Evolutionary conservation across 768 basidiomycete genomes (phyloP).

Genomic region (Terana coerulea): DNA sequence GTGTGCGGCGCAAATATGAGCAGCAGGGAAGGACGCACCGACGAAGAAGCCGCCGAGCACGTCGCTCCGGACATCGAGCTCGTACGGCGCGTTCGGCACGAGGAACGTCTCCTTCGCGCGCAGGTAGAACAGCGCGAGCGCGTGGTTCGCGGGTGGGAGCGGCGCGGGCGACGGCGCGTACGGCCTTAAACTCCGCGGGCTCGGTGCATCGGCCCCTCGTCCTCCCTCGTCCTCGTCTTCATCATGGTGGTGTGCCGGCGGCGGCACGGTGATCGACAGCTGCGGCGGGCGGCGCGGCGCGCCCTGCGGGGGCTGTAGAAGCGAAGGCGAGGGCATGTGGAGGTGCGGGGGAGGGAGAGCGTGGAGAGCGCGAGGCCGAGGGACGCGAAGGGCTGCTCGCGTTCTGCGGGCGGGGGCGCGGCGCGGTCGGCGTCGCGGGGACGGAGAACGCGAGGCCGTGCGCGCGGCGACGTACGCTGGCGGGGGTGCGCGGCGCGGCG

Average conservation of each 20-base stretch:
- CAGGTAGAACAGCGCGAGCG: constrained; percentile 69
- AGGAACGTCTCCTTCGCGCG: constrained; percentile 82
- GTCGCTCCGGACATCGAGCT: constrained; percentile 66
- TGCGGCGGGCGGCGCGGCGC: constrained; percentile 8
- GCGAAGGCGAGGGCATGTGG: constrained; percentile 4
- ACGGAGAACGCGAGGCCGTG: no score
- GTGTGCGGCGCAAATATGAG: no score
- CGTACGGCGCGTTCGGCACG: constrained; percentile 65
- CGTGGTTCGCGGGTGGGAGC: constrained; percentile 23
- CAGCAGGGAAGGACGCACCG: no score
- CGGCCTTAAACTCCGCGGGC: neutral
- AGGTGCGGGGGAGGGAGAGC: constrained; percentile 11
- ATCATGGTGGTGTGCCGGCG: neutral
- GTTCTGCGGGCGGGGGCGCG: neutral
- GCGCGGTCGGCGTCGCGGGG: neutral
- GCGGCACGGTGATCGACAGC: neutral
- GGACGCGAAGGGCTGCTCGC: constrained; percentile 9
- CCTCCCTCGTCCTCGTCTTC: no score
- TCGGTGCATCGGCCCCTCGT: no score
- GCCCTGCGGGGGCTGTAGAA: neutral
- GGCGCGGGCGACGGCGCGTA: constrained; percentile 1
- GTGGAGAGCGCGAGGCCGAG: constrained; percentile 7
- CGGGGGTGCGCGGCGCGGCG: no score
- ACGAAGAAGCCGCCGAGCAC: constrained; percentile 45
- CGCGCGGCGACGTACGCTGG: no score